These are phyloP conservation scores for Massariosphaeria phaeospora DNA, from an alignment of 495 filamentous ascomycete genomes.

Conservation along the genomic window DNA sequence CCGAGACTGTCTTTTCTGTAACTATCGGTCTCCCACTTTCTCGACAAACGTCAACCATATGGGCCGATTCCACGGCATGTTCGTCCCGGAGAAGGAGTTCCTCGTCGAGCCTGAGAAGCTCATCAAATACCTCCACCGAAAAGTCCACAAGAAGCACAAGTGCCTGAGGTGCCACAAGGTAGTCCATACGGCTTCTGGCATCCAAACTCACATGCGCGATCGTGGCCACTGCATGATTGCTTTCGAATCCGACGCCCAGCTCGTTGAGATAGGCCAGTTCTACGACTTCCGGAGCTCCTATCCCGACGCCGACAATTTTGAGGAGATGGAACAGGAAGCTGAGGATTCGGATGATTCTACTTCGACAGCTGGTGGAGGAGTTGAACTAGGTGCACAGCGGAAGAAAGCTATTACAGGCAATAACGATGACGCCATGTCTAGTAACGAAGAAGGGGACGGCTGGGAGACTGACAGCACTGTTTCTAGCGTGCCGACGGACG, in stretches of 20 bases:
- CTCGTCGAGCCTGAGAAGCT: constrained; percentile 77
- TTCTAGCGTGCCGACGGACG: constrained; percentile 73
- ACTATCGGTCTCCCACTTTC: constrained; percentile 66
- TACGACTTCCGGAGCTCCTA: constrained; percentile 97
- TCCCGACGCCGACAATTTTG: constrained; percentile 60
- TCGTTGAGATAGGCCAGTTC: constrained; percentile 93
- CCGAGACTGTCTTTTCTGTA: constrained; percentile 84
- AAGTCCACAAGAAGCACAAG: constrained; percentile 68
- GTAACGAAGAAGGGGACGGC: constrained; percentile 51
- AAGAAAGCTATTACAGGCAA: constrained; percentile 22
- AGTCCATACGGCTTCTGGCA: constrained; percentile 64
- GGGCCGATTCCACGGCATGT: constrained; percentile 89
- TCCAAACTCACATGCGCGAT: constrained; percentile 95
- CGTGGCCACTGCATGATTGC: constrained; percentile 95
- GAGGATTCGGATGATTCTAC: constrained; percentile 47
- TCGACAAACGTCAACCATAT: constrained; percentile 78
- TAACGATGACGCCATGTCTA: constrained; percentile 15
- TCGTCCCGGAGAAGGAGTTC: constrained; percentile 82
- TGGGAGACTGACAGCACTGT: constrained; percentile 93
- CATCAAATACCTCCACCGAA: constrained; percentile 66
- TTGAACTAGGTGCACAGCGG: constrained; percentile 48
- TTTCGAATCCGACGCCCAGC: constrained; percentile 82
- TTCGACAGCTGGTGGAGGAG: constrained; percentile 50
- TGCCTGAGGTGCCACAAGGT: constrained; percentile 80
- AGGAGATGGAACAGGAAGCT: constrained; percentile 14